Evolutionary conservation across 129 eudicot genomes (phyloP).

Genomic region (Silybum marianum): DNA sequence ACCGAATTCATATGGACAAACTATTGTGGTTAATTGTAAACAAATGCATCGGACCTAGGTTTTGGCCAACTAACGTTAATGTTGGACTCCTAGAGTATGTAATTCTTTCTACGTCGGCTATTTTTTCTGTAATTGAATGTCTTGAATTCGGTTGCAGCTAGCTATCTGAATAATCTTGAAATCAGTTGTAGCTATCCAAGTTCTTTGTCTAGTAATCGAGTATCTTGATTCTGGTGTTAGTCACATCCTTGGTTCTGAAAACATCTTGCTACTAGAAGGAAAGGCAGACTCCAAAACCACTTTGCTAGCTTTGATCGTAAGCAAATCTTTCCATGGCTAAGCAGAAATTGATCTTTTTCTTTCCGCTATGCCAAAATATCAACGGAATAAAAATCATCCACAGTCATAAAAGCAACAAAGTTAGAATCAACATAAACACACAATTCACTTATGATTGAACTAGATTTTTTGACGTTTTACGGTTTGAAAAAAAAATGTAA

Average conservation of each 20-base stretch:
- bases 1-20: too few relatives aligned
- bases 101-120: background rate
- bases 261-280: background rate
- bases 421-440: too few relatives aligned
- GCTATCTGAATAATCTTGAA: background rate
- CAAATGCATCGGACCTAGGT: background rate
- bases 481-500: too few relatives aligned
- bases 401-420: too few relatives aligned
- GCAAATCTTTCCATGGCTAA: too few relatives aligned
- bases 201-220: background rate
- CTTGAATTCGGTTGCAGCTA: background rate
- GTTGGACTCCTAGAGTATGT: background rate
- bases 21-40: too few relatives aligned
- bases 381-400: background rate
- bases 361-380: background rate
- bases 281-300: background rate
- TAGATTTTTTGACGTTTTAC: too few relatives aligned
- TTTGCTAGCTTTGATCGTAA: background rate
- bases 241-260: background rate
- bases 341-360: background rate
- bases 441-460: too few relatives aligned
- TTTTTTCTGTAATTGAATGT: background rate
- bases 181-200: background rate
- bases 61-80: background rate
- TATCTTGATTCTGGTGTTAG: background rate